Conservation (phyloP, 139 green algal genomes). For the Volvox africanus region DNA sequence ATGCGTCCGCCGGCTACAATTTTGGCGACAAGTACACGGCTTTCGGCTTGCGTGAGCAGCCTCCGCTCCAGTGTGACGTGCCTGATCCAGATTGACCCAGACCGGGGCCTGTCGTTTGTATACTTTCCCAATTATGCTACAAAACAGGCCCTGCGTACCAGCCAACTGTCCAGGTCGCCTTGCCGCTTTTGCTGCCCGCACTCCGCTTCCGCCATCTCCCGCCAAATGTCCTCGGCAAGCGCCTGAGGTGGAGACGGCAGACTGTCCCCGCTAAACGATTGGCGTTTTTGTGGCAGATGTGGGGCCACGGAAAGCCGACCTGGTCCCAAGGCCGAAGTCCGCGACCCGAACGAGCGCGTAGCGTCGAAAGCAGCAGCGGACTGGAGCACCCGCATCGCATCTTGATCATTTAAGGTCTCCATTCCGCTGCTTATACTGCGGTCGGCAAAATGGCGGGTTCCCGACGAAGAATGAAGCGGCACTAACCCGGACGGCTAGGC, state of each 20-base stretch:
- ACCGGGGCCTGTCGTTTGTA: too few species aligned
- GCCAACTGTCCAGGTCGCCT: slow-evolving; percentile 39
- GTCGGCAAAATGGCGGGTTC: not conserved
- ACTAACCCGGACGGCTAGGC: not conserved
- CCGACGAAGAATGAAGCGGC: not conserved
- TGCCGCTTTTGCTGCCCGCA: not conserved
- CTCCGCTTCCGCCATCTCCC: slow-evolving; percentile 1
- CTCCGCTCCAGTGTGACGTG: too few species aligned
- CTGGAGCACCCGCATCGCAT: slow-evolving; percentile 23
- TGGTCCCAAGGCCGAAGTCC: not conserved
- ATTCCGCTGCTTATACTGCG: not conserved
- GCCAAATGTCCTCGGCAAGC: not conserved
- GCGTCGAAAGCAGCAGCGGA: slow-evolving; percentile 15
- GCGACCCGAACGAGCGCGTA: not conserved
- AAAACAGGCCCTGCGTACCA: not conserved
- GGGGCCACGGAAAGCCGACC: not conserved
- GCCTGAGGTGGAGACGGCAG: not conserved
- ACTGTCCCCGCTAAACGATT: not conserved
- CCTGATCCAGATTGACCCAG: too few species aligned
- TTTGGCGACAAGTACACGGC: too few species aligned
- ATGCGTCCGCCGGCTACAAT: too few species aligned
- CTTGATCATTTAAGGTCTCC: slow-evolving; percentile 18
- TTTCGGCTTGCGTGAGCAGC: too few species aligned
- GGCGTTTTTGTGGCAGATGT: not conserved
- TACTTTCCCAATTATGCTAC: too few species aligned